Conservation (phyloP, 2,329 filamentous ascomycete genomes). For the Westerdykella sp. region DNA sequence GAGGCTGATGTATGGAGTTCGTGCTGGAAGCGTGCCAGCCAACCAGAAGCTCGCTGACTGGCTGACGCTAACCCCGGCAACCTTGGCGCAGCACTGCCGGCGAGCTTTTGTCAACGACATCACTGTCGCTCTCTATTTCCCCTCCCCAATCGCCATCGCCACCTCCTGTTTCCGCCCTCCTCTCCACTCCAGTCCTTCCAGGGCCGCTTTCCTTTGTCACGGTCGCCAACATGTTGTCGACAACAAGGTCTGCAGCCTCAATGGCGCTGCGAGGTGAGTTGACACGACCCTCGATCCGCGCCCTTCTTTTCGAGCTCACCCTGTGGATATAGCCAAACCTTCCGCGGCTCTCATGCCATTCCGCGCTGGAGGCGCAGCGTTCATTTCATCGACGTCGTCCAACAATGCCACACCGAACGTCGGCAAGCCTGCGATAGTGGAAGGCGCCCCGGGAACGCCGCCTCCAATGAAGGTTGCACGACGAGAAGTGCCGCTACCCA, state of each 20-base stretch:
- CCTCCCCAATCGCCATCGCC: slow-evolving; percentile 20
- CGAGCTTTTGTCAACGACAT: slow-evolving; percentile 26
- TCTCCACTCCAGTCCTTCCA: slow-evolving; percentile 32
- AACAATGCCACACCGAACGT: slow-evolving; percentile 56
- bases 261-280: slow-evolving; percentile 51
- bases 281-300: slow-evolving; percentile 10
- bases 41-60: slow-evolving; percentile 28
- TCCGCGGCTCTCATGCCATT: slow-evolving; percentile 57
- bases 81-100: slow-evolving; percentile 7
- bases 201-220: slow-evolving; percentile 28
- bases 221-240: slow-evolving; percentile 44
- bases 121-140: slow-evolving; percentile 19
- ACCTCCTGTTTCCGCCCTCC: slow-evolving; percentile 21
- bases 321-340: slow-evolving; percentile 54
- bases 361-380: slow-evolving; percentile 54
- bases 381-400: slow-evolving; percentile 60
- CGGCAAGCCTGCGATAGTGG: slow-evolving; percentile 46
- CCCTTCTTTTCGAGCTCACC: slow-evolving; percentile 22
- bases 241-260: slow-evolving; percentile 47
- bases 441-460: slow-evolving; percentile 49
- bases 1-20: slow-evolving; percentile 6
- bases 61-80: slow-evolving; percentile 22
- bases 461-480: slow-evolving; percentile 53
- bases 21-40: slow-evolving; percentile 11
- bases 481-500: slow-evolving; percentile 66